Percentiles rank a stretch among this genome's conserved stretches.
phyloP scores from a whole-genome alignment of 2,329 filamentous ascomycete species.

The Xylaria sp. region DNA sequence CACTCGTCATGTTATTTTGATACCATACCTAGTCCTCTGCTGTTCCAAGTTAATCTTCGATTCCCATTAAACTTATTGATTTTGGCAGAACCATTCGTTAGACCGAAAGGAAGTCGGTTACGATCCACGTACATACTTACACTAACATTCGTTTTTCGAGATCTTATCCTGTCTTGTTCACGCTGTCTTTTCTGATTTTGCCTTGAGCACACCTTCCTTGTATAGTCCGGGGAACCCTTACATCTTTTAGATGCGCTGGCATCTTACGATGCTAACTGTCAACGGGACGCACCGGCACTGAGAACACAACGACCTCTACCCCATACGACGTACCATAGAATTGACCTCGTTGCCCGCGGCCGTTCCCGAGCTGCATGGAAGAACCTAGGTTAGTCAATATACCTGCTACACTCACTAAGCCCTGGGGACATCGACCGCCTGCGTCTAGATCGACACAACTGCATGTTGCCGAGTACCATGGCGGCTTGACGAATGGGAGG shows the following conservation, averaged over 20 bases:
- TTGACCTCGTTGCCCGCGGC: neutral
- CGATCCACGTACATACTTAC: slow-evolving; percentile 19
- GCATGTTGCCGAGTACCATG: slow-evolving; percentile 9
- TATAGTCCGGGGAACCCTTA: slow-evolving; percentile 31
- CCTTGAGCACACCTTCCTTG: slow-evolving; percentile 19
- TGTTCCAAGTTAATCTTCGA: neutral
- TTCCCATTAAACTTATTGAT: slow-evolving; percentile 1
- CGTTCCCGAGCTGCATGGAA: neutral
- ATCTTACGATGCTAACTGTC: slow-evolving; percentile 13
- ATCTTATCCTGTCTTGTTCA: neutral
- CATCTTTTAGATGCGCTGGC: slow-evolving; percentile 18
- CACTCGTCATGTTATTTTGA: slow-evolving; percentile 23
- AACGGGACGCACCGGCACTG: slow-evolving; percentile 1
- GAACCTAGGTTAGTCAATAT: slow-evolving; percentile 20
- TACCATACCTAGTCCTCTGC: neutral
- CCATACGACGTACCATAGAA: neutral
- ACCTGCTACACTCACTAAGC: neutral
- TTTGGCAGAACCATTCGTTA: slow-evolving; percentile 12
- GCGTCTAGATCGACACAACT: slow-evolving; percentile 19
- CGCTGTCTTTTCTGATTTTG: slow-evolving; percentile 4
- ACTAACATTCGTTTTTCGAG: neutral
- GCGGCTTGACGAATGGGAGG: slow-evolving; percentile 5
- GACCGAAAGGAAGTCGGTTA: slow-evolving; percentile 6
- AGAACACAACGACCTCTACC: neutral
- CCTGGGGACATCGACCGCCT: neutral